phyloP scores from a whole-genome alignment of 768 basidiomycete genomes.

The Tylopilus balloui region DNA sequence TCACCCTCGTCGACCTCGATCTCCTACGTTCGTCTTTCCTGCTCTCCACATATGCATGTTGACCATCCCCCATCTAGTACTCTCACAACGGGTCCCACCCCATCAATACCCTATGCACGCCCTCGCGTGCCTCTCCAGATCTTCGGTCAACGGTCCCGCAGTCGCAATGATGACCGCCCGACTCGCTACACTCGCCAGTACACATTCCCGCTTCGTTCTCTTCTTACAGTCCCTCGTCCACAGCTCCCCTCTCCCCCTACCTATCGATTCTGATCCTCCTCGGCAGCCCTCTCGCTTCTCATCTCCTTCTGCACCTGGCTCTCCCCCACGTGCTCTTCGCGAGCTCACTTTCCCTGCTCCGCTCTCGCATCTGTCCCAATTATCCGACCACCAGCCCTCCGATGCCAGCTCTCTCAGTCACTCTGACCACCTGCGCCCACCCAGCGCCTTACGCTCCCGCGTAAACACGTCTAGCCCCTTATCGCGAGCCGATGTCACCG shows the following conservation, averaged over 20 bases:
- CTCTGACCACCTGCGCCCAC: conserved; percentile 2
- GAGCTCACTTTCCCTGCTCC: conserved; percentile 76
- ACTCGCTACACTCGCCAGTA: conserved; percentile 48
- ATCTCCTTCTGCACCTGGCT: conserved; percentile 11
- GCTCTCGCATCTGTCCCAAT: conserved; percentile 43
- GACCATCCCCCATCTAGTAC: conserved; percentile 38
- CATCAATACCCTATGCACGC: conserved; percentile 72
- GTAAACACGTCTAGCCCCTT: conserved; percentile 18
- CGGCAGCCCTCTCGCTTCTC: conserved; percentile 22
- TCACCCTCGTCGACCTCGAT: conserved; percentile 57
- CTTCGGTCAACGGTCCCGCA: conserved; percentile 29
- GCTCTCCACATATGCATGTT: conserved; percentile 5
- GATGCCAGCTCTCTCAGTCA: conserved; percentile 6
- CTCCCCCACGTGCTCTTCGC: conserved; percentile 35
- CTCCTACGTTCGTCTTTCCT: conserved; percentile 52
- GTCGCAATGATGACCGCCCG: conserved; percentile 25
- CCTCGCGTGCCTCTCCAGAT: conserved; percentile 45
- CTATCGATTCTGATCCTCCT: conserved; percentile 41
- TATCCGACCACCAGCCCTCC: conserved; percentile 9
- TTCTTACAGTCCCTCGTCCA: conserved; percentile 70
- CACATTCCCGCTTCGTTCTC: conserved; percentile 73
- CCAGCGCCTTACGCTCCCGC: conserved; percentile 4
- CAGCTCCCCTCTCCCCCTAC: conserved; percentile 47
- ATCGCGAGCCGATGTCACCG: conserved; percentile 15
- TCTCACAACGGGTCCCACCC: conserved; percentile 59